Conservation (phyloP, 2,329 filamentous ascomycete species). For the Diaporthe ampelina region DNA sequence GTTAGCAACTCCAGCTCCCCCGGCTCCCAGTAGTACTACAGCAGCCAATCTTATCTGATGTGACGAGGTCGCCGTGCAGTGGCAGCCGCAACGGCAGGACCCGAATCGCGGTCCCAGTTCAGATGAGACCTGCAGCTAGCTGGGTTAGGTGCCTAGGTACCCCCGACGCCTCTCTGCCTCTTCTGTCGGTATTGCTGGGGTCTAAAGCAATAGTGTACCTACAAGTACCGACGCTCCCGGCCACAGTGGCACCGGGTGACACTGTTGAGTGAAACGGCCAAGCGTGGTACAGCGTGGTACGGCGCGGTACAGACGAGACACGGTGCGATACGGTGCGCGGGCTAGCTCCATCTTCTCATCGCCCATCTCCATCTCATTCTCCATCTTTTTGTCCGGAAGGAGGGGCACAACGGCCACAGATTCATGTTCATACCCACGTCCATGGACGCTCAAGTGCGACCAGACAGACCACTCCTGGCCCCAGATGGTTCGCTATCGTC, state of each 20-base stretch:
- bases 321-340: neutral
- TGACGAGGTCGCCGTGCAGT: constrained; percentile 3
- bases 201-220: neutral
- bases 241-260: neutral
- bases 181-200: too few relatives aligned
- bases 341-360: constrained; percentile 4
- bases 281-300: neutral
- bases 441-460: constrained; percentile 26
- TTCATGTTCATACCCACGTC: constrained; percentile 8
- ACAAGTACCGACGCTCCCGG: neutral
- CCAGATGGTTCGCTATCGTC: neutral
- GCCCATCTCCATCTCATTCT: constrained; percentile 17
- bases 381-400: constrained; percentile 24
- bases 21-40: neutral
- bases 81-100: constrained; percentile 17
- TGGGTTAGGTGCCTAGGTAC: neutral
- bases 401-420: constrained; percentile 22
- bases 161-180: neutral
- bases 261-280: neutral
- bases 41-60: constrained; percentile 17
- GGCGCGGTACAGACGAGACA: neutral
- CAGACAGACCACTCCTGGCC: constrained; percentile 14
- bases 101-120: constrained; percentile 26
- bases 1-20: neutral
- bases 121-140: constrained; percentile 28